These are phyloP conservation scores for Karstenula rhodostoma DNA, from an alignment of 2,329 filamentous ascomycete species.

Conservation along the genomic window DNA sequence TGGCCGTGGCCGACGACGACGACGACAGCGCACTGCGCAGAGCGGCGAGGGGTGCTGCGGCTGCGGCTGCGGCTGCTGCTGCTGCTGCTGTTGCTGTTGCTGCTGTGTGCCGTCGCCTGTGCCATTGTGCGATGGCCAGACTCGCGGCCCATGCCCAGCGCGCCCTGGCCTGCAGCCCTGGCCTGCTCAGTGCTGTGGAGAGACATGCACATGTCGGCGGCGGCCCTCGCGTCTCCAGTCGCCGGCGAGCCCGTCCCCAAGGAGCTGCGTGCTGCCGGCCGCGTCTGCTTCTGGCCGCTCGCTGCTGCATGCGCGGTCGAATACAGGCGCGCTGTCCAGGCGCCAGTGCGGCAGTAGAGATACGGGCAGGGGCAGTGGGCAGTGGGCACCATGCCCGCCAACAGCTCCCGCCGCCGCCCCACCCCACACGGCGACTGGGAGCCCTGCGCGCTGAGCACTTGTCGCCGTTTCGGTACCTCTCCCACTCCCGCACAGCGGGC, in stretches of 20 bases:
- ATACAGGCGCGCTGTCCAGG: neutral
- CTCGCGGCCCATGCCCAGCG: slow-evolving; percentile 1
- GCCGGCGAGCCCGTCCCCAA: neutral
- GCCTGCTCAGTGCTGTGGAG: too few species aligned
- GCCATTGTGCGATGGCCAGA: slow-evolving; percentile 5
- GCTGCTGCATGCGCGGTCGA: slow-evolving; percentile 6
- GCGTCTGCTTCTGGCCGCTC: slow-evolving; percentile 6
- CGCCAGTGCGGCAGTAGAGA: neutral
- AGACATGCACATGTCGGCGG: neutral
- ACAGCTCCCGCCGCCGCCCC: neutral
- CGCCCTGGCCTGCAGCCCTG: neutral
- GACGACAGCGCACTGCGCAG: too few species aligned
- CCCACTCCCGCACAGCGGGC: slow-evolving; percentile 7
- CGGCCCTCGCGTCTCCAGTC: neutral
- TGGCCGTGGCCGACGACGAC: neutral
- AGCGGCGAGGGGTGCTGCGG: too few species aligned
- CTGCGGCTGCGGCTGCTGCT: neutral
- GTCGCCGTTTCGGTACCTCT: slow-evolving; percentile 8
- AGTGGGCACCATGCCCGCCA: too few species aligned
- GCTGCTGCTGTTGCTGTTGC: too few species aligned
- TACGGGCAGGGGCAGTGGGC: too few species aligned
- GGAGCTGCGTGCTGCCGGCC: neutral
- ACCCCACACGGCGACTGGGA: neutral
- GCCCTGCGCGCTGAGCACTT: neutral
- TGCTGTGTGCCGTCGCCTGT: neutral